These are phyloP conservation scores for Aurantiochytrium sp. DNA, from an alignment of 108 stramenopile genomes.

Conservation along the genomic window DNA sequence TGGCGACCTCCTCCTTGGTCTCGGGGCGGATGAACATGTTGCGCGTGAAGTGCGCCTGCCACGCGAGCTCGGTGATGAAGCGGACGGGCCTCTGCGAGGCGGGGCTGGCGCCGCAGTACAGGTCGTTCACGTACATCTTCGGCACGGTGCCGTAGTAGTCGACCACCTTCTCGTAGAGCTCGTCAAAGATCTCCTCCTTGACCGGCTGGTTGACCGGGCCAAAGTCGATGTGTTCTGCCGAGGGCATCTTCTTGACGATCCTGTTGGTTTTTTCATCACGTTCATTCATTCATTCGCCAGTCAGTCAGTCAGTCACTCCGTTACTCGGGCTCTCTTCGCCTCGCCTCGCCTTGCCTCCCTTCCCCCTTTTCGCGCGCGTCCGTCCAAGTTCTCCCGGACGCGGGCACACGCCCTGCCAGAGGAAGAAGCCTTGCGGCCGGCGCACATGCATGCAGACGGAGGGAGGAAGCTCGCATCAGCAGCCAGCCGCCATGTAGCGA, in stretches of 20 bases:
- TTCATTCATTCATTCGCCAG: not conserved
- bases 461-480: too few relatives aligned
- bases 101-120: conserved; percentile 82
- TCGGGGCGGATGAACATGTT: conserved; percentile 97
- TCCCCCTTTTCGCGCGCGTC: not conserved
- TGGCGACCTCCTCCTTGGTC: conserved; percentile 50
- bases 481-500: too few relatives aligned
- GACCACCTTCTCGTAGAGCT: conserved; percentile 50
- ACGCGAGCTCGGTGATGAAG: conserved; percentile 93
- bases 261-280: not conserved
- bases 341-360: not conserved
- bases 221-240: conserved; percentile 81
- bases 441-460: too few relatives aligned
- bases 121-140: conserved; percentile 79
- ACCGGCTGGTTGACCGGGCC: conserved; percentile 86
- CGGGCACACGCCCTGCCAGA: too few relatives aligned
- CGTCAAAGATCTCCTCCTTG: conserved; percentile 81
- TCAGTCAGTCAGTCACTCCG: not conserved
- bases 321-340: not conserved
- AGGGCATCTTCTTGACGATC: conserved; percentile 54
- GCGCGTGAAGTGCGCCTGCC: conserved; percentile 90
- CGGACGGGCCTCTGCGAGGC: conserved; percentile 81
- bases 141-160: not conserved
- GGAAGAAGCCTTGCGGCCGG: too few relatives aligned
- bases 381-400: too few relatives aligned